A percentile compares a stretch with the other conserved stretches of the same genome.
phyloP scores from a whole-genome alignment of 768 basidiomycete genomes.

The Goffeauzyma gilvescens region DNA sequence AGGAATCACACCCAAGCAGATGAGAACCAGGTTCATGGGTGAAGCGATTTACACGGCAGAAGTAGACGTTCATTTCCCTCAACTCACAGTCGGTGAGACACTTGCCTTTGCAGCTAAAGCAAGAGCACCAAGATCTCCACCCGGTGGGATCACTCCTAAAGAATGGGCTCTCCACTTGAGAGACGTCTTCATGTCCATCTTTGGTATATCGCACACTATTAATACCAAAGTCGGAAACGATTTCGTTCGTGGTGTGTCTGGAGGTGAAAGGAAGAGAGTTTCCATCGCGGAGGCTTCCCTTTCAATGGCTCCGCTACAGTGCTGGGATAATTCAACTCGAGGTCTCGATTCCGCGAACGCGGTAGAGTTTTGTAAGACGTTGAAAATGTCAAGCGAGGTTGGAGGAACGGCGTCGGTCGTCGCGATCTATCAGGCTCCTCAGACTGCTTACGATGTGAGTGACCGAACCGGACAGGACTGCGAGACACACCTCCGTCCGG shows the following conservation, averaged over 20 bases:
- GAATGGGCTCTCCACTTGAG: slow-evolving; percentile 34
- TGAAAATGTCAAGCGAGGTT: slow-evolving; percentile 36
- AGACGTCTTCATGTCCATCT: slow-evolving; percentile 46
- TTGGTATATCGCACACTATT: slow-evolving; percentile 54
- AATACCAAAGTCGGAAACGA: slow-evolving; percentile 62
- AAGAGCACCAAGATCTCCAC: slow-evolving; percentile 14
- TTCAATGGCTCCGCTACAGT: slow-evolving; percentile 43
- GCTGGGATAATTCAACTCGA: slow-evolving; percentile 48
- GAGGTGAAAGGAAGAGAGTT: slow-evolving; percentile 47
- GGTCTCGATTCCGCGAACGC: slow-evolving; percentile 35
- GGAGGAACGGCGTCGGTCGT: slow-evolving; percentile 35
- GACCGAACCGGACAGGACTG: too few species aligned
- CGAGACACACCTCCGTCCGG: too few species aligned
- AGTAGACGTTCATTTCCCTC: slow-evolving; percentile 33
- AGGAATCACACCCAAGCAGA: slow-evolving; percentile 36
- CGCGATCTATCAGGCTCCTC: slow-evolving; percentile 37
- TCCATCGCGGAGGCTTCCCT: slow-evolving; percentile 67
- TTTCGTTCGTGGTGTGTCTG: slow-evolving; percentile 40
- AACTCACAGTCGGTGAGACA: slow-evolving; percentile 29
- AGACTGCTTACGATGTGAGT: slow-evolving; percentile 34
- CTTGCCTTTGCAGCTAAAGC: slow-evolving; percentile 19
- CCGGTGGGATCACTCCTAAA: slow-evolving; percentile 30
- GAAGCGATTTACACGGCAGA: slow-evolving; percentile 34
- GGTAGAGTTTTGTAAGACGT: slow-evolving; percentile 37
- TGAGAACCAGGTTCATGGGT: slow-evolving; percentile 36